A percentile compares a stretch with the other conserved stretches of the same genome.
Evolutionary conservation across 1,284 basidiomycete species (phyloP).

Genomic region (Kwoniella shivajii): DNA sequence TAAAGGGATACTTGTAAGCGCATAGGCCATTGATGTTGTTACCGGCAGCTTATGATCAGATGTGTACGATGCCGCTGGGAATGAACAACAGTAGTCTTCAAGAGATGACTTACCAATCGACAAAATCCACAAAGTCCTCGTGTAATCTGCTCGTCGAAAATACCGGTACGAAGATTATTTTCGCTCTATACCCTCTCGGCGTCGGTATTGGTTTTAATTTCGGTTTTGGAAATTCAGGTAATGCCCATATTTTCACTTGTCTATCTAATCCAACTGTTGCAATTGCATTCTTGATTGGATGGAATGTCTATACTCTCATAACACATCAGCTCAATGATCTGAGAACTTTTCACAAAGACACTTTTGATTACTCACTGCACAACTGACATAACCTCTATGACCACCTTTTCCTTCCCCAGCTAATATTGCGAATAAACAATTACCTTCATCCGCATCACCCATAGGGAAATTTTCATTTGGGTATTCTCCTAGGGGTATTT

Average conservation of each 20-base stretch:
- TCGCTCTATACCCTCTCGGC: slow-evolving; percentile 26
- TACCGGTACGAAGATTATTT: slow-evolving; percentile 26
- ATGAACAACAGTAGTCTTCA: no score
- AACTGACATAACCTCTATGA: slow-evolving; percentile 24
- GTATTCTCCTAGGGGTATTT: not conserved
- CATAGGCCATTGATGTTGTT: no score
- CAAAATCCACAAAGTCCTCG: slow-evolving; percentile 20
- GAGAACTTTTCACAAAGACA: not conserved
- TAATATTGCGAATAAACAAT: slow-evolving; percentile 26
- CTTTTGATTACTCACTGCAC: slow-evolving; percentile 21
- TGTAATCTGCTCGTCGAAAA: slow-evolving; percentile 33
- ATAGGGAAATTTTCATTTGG: slow-evolving; percentile 31
- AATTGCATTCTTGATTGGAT: slow-evolving; percentile 29
- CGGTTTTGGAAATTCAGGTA: slow-evolving; percentile 28
- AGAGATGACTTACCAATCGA: slow-evolving; percentile 29
- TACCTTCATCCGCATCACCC: slow-evolving; percentile 39
- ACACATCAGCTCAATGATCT: not conserved
- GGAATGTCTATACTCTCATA: slow-evolving; percentile 23
- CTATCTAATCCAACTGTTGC: slow-evolving; percentile 29
- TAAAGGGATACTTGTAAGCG: not conserved
- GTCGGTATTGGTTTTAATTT: slow-evolving; percentile 3
- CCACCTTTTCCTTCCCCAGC: slow-evolving; percentile 30
- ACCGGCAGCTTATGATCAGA: no score
- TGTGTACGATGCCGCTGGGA: no score
- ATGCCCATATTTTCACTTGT: slow-evolving; percentile 35